Evolutionary conservation across 176 grass and related monocot species (phyloP).

Genomic region (Coix lacrymajobi): DNA sequence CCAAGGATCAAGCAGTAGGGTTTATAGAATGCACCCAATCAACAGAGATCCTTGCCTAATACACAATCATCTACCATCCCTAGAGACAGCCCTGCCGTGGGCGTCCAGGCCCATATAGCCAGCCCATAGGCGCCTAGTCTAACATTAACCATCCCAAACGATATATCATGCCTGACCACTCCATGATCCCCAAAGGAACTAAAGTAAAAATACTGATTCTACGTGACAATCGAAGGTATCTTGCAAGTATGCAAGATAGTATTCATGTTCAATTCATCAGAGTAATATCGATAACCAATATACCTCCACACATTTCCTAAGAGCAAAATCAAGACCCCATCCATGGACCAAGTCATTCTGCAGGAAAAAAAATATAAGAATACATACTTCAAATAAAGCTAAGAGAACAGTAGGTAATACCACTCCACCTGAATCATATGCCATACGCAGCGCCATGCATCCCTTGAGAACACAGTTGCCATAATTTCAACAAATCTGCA

Average conservation of each 20-base stretch:
- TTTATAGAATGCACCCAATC: too few species aligned
- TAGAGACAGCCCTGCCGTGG: too few species aligned
- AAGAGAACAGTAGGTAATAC: not conserved
- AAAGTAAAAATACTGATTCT: not conserved
- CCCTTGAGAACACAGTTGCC: slow-evolving; percentile 84
- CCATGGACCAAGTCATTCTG: slow-evolving; percentile 93
- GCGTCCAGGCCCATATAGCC: too few species aligned
- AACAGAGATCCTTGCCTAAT: too few species aligned
- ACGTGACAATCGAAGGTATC: not conserved
- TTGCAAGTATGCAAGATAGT: not conserved
- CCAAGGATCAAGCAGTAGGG: too few species aligned
- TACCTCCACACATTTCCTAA: slow-evolving; percentile 79
- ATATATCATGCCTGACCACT: not conserved
- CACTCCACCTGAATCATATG: slow-evolving; percentile 85
- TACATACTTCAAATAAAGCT: slow-evolving; percentile 2
- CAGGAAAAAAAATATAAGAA: not conserved
- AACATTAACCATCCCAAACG: not conserved
- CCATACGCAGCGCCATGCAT: slow-evolving; percentile 88
- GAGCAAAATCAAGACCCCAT: slow-evolving; percentile 84
- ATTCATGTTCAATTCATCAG: not conserved
- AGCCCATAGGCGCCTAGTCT: too few species aligned
- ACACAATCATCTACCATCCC: too few species aligned
- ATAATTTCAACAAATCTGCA: slow-evolving; percentile 87
- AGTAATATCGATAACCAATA: not conserved
- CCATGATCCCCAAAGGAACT: not conserved